Evolutionary conservation across 495 filamentous ascomycete species (phyloP), one percentile per base, ranked within the genome.

Genomic region (Penicillium goetzii): DNA sequence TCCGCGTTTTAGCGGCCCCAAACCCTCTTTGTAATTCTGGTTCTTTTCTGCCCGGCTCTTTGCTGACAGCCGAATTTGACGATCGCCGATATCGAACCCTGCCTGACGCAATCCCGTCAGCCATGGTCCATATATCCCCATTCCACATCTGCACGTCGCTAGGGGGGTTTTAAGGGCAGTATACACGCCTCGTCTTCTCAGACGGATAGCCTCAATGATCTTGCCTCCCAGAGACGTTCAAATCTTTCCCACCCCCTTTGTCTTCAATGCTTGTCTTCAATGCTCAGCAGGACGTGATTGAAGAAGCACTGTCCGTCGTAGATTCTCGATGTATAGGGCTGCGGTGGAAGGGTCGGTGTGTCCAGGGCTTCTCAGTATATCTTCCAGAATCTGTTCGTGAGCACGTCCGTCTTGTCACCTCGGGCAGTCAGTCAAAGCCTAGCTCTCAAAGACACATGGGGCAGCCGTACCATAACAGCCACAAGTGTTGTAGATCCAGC

Each of bases 311-410:
- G 15, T 74, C 86, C 2, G 73, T 84, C 4, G 88, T 90, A 12
- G 82, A 83, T n/a, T 76, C 72, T 5, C 79, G 88, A 43, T 94
- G 94, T 73, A 84, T 83, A 47, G 92, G 95, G 73, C 80, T 86
- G 4, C 96, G 91, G 11, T 93, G 93, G 1, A 97, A 97, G 77
- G 93, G 8, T 88, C 85, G 0, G 83, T 97, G 21, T 94, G 97
- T 69, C 84, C 38, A 77, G 55, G 89, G 82, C 3, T 91, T 97
- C 58, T 82, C 86, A n/a, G 34, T 80, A 85, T 17, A 76, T 97
- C 58, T 90, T 98, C 51, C 79, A 86, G 87, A 60, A 86, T 97
- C 68, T 97, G 97, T 76, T 74, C 66, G 2, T 49, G 84, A n/a
- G 83, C 86, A 10, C n/a, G n/a, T 90, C 89, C n/a, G n/a, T 34